Conservation (phyloP, 257 asterid genomes). For the Craterostigma plantagineum region DNA sequence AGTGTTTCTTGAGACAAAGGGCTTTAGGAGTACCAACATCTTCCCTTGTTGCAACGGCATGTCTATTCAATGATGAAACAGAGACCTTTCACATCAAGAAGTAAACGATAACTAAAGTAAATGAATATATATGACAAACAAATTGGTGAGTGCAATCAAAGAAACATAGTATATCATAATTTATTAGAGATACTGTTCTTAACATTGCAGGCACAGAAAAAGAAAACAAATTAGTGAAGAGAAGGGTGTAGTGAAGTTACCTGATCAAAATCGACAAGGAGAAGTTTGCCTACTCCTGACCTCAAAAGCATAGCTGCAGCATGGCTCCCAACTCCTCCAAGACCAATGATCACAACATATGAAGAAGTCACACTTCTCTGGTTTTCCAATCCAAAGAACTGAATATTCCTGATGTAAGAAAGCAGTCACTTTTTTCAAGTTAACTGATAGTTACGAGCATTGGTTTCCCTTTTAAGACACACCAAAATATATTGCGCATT, state of each 20-base stretch:
- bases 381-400: constrained; percentile 75
- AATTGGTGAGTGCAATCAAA: too few species aligned
- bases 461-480: too few species aligned
- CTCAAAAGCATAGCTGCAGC: constrained; percentile 97
- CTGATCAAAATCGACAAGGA: constrained; percentile 94
- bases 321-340: constrained; percentile 98
- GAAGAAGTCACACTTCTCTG: constrained; percentile 67
- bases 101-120: constrained; percentile 4
- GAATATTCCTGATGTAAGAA: constrained; percentile 51
- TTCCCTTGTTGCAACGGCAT: constrained; percentile 91
- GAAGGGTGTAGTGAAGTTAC: constrained; percentile 14
- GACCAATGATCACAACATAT: constrained; percentile 88
- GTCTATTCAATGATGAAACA: constrained; percentile 89
- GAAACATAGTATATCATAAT: too few species aligned
- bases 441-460: not conserved
- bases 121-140: constrained; percentile 2
- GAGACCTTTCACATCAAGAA: constrained; percentile 48
- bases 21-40: constrained; percentile 93
- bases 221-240: not conserved
- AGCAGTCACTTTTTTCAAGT: not conserved
- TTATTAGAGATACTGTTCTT: not conserved
- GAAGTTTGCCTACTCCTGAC: constrained; percentile 82
- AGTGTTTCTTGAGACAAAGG: constrained; percentile 75
- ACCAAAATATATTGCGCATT: too few species aligned
- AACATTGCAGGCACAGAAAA: constrained; percentile 2